Conservation (phyloP, 2,329 filamentous ascomycete species). For the Fusarium algeriense region DNA sequence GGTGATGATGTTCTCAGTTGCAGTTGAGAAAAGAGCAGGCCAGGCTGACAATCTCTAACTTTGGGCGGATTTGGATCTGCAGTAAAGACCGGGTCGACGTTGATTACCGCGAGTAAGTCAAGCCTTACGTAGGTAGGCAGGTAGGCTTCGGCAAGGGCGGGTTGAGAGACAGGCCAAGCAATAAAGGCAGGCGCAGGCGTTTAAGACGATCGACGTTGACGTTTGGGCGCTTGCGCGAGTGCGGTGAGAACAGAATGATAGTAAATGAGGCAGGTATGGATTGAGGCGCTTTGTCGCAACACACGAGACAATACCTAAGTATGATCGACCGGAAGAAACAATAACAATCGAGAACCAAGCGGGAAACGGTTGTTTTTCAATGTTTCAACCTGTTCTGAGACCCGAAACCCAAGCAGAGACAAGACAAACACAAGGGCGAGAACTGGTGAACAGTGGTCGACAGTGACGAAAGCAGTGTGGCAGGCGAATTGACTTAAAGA, state of each 20-base stretch:
- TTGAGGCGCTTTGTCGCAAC: slow-evolving; percentile 30
- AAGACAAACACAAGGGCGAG: slow-evolving; percentile 26
- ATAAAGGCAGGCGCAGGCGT: slow-evolving; percentile 30
- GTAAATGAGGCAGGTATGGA: slow-evolving; percentile 9
- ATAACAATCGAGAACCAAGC: not conserved
- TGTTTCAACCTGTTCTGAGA: slow-evolving; percentile 33
- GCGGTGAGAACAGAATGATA: slow-evolving; percentile 12
- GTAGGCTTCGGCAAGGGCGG: slow-evolving; percentile 13
- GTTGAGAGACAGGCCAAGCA: slow-evolving; percentile 7
- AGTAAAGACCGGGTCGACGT: slow-evolving; percentile 24
- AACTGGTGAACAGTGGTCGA: slow-evolving; percentile 22
- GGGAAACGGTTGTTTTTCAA: slow-evolving; percentile 36
- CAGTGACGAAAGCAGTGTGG: slow-evolving; percentile 21
- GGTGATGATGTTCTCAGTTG: slow-evolving; percentile 30
- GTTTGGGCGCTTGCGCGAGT: slow-evolving; percentile 31
- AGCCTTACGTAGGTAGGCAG: not conserved
- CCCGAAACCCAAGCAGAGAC: slow-evolving; percentile 19
- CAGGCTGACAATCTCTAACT: slow-evolving; percentile 32
- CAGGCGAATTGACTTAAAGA: slow-evolving; percentile 12
- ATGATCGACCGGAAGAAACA: slow-evolving; percentile 32
- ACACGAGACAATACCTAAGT: slow-evolving; percentile 12
- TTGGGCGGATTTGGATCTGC: slow-evolving; percentile 32
- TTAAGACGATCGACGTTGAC: slow-evolving; percentile 34
- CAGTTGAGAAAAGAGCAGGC: slow-evolving; percentile 25
- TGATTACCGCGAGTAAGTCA: slow-evolving; percentile 20